Base-by-base conservation (phyloP, 2,329 filamentous ascomycete genomes). In the Pseudogymnoascus verrucosus region DNA sequence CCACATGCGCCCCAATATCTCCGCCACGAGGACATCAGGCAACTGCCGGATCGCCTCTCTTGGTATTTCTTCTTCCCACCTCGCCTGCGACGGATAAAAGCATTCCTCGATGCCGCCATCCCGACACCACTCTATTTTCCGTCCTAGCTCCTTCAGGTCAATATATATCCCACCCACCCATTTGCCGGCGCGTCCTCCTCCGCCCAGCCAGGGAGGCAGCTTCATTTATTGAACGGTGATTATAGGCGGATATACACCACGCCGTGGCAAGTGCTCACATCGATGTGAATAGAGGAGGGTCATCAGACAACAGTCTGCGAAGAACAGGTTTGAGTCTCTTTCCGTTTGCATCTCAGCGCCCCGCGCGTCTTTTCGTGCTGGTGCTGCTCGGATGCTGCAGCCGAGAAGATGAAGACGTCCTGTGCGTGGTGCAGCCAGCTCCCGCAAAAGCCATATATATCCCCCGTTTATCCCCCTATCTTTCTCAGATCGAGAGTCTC, bases 111-210 rank as follows among this genome's bases (percentile, higher is more conserved):
- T 51, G 44, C 44, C 23, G 44, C 44, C 44, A 54, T 54, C 44
- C 44, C 23, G 44, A 21, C 23, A 54, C 23, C 44, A 54, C 23
- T 54, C 14, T 54, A 54, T 54, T 54, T 31, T 54, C 44, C 44
- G 44, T 51, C 44, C 26, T 54, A 54, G 8, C 14, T 5, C n/a
- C 47, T 16, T 14, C 7, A 31, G 14, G 14, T 31, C 26, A 54
- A 54, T 54, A 54, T 54, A 54, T 54, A 31, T 54, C 47, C 47
- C 47, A 54, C 14, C 47, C 23, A 28, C 47, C 47, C 14, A 54
- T 54, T 54, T 54, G 47, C 47, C 26, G 47, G 47, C 14, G 8
- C 31, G 12, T n/a, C 47, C 26, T 26, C 12, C 31, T 54, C 14
- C 47, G 23, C 26, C 26, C 47, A 54, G 47, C 14, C 8, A 16